A percentile compares a stretch with the other conserved stretches of the same genome.
These are phyloP conservation scores for Chaetothyriales sp. DNA, from an alignment of 2,329 filamentous ascomycete genomes.

Conservation along the genomic window DNA sequence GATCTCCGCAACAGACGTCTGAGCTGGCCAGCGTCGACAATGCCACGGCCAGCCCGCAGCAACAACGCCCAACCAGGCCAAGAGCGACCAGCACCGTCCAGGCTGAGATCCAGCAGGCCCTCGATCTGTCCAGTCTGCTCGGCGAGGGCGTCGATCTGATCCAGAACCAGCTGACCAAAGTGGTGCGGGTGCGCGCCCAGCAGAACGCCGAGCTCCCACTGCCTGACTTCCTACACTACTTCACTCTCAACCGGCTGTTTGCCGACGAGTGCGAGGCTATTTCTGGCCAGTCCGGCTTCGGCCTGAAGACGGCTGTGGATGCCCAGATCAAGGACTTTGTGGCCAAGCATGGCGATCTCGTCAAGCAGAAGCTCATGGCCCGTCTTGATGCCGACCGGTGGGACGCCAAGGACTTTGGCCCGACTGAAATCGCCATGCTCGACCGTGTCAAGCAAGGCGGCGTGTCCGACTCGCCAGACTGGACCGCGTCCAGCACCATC, in stretches of 20 bases:
- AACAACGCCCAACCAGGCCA: conserved; percentile 2
- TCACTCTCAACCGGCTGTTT: conserved; percentile 47
- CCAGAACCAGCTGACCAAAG: conserved; percentile 48
- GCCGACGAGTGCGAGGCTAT: conserved; percentile 53
- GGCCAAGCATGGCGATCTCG: conserved; percentile 39
- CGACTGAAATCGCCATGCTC: conserved; percentile 36
- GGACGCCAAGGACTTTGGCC: conserved; percentile 49
- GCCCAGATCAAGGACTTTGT: conserved; percentile 49
- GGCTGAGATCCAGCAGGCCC: conserved; percentile 46
- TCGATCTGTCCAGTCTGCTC: conserved; percentile 51
- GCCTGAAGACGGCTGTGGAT: conserved; percentile 46
- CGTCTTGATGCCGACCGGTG: conserved; percentile 48
- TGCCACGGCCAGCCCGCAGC: neutral
- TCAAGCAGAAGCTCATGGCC: conserved; percentile 42
- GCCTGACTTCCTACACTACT: conserved; percentile 45
- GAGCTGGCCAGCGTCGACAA: conserved; percentile 7
- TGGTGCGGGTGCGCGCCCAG: conserved; percentile 48
- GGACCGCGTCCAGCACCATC: conserved; percentile 35
- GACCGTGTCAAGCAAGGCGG: conserved; percentile 43
- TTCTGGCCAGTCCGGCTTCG: conserved; percentile 44
- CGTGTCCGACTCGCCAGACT: conserved; percentile 41
- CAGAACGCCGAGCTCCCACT: conserved; percentile 41
- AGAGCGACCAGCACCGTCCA: conserved; percentile 23
- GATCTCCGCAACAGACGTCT: conserved; percentile 36
- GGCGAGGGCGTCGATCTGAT: conserved; percentile 53